These are phyloP conservation scores for Flaveria brownii DNA, from an alignment of 129 eudicot genomes.

Conservation along the genomic window DNA sequence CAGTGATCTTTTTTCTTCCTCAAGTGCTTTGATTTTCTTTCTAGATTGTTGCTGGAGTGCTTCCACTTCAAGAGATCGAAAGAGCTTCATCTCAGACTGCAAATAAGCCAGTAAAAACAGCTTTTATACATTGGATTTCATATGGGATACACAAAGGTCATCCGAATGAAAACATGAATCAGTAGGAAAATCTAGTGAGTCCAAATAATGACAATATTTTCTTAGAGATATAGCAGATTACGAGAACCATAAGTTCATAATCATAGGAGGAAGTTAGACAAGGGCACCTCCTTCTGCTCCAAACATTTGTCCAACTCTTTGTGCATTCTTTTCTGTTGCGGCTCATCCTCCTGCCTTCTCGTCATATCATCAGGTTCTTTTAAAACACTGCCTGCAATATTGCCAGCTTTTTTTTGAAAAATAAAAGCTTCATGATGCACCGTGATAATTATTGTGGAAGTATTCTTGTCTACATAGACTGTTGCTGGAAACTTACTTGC, in stretches of 20 bases:
- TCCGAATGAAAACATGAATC: neutral
- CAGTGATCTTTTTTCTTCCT: constrained; percentile 85
- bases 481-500: constrained; percentile 27
- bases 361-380: constrained; percentile 29
- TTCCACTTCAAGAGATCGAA: constrained; percentile 68
- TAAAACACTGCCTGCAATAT: constrained; percentile 1
- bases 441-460: constrained; percentile 16
- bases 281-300: constrained; percentile 81
- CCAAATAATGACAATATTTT: too few relatives aligned
- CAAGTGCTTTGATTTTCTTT: constrained; percentile 72
- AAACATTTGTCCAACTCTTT: constrained; percentile 67
- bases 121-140: neutral
- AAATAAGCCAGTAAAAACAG: constrained; percentile 9
- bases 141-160: constrained; percentile 3
- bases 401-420: constrained; percentile 10
- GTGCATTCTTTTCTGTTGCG: constrained; percentile 62
- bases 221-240: neutral
- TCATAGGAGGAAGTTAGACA: neutral
- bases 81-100: constrained; percentile 88
- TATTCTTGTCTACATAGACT: neutral
- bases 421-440: constrained; percentile 1
- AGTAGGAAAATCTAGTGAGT: neutral
- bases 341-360: constrained; percentile 60
- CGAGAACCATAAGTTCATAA: neutral
- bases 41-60: constrained; percentile 80